These are phyloP conservation scores for Erythrophleum ivorense DNA, from an alignment of 331 rosid species.

Conservation along the genomic window DNA sequence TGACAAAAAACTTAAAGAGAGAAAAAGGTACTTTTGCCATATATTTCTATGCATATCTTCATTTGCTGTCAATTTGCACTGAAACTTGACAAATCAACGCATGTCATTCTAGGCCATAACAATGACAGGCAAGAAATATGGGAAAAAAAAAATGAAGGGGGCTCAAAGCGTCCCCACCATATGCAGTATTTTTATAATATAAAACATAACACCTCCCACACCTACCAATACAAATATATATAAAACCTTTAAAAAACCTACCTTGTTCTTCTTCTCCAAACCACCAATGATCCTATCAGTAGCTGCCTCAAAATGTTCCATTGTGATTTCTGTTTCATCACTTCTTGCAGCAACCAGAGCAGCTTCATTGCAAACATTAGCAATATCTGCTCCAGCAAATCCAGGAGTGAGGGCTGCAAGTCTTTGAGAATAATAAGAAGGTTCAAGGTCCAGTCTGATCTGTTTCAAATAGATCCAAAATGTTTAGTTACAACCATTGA, in stretches of 20 bases:
- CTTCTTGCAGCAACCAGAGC: constrained; percentile 91
- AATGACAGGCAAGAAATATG: neutral
- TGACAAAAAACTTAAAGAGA: too few species aligned
- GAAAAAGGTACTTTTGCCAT: too few species aligned
- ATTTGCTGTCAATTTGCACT: neutral
- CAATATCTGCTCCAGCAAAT: constrained; percentile 98
- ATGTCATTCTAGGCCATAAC: neutral
- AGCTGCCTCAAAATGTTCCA: constrained; percentile 87
- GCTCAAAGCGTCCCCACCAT: constrained; percentile 18
- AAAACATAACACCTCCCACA: constrained; percentile 7
- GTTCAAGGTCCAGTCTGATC: constrained; percentile 81
- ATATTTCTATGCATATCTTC: neutral
- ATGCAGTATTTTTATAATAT: neutral
- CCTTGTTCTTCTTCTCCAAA: constrained; percentile 93
- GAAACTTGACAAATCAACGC: neutral
- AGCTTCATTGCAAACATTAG: constrained; percentile 96
- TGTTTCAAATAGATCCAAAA: constrained; percentile 81
- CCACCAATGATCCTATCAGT: constrained; percentile 94
- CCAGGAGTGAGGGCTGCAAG: constrained; percentile 98
- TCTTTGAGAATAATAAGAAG: constrained; percentile 82
- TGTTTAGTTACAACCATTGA: constrained; percentile 86
- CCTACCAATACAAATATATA: neutral
- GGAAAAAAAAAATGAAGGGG: neutral
- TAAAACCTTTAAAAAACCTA: constrained; percentile 34
- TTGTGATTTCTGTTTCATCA: constrained; percentile 60